These are phyloP conservation scores for Tolypocladium album DNA, from an alignment of 2,329 filamentous ascomycete species.

Conservation along the genomic window DNA sequence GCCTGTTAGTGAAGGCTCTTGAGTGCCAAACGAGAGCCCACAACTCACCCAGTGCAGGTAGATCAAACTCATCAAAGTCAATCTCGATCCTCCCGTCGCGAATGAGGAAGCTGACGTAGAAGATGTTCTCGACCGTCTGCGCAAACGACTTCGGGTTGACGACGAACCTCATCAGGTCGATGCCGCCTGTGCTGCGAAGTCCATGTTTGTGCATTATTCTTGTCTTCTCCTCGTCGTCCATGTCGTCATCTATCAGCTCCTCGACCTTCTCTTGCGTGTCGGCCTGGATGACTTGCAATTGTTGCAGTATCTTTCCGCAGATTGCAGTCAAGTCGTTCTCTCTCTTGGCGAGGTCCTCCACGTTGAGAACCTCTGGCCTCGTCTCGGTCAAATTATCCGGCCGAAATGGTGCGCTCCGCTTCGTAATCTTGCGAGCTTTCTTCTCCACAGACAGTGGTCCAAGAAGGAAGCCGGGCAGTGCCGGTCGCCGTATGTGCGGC, in stretches of 20 bases:
- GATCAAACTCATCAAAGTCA: constrained; percentile 57
- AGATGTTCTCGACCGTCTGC: constrained; percentile 93
- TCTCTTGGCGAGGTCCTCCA: constrained; percentile 65
- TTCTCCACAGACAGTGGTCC: constrained; percentile 87
- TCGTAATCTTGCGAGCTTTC: constrained; percentile 58
- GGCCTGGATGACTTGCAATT: constrained; percentile 40
- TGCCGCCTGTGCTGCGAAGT: constrained; percentile 56
- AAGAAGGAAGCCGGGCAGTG: constrained; percentile 72
- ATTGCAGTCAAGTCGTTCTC: constrained; percentile 70
- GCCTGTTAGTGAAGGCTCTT: not conserved
- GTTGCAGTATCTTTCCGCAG: constrained; percentile 62
- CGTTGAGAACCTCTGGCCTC: constrained; percentile 65
- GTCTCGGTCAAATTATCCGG: constrained; percentile 59
- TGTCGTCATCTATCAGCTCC: constrained; percentile 32
- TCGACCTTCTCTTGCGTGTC: constrained; percentile 35
- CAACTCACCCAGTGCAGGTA: constrained; percentile 71
- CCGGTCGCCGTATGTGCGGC: constrained; percentile 61
- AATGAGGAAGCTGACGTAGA: constrained; percentile 91
- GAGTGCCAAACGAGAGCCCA: not conserved
- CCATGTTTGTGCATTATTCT: constrained; percentile 54
- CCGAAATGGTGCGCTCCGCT: constrained; percentile 61
- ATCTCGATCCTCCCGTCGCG: constrained; percentile 72
- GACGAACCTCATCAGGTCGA: constrained; percentile 76
- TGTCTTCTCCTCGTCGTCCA: constrained; percentile 32
- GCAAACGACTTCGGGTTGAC: constrained; percentile 86